Evolutionary conservation across 2,329 filamentous ascomycete genomes (phyloP), one percentile per base, ranked within the genome.

Genomic region (Penicillium capsulatum): DNA sequence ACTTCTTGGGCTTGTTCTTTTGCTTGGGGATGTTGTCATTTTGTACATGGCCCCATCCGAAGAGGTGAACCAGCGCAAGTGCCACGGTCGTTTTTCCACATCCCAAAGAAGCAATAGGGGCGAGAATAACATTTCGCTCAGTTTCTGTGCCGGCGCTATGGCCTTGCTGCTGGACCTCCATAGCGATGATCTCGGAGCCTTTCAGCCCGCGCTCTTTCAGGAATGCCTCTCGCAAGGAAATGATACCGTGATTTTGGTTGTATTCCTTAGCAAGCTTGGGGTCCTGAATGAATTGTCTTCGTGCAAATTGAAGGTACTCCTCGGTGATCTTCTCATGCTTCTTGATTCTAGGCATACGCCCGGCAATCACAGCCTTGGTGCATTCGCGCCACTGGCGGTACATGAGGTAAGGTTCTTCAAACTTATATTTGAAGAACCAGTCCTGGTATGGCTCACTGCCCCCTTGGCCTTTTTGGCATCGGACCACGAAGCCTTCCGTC

Each of bases 341-440:
- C 70, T 81, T 90, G 70, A 79, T 85, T 50, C 76, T 84, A 8
- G 90, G 87, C 27, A 79, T 68, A 53, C 79, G 84, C 10, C 84
- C 84, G 1, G 75, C 59, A 51, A 98, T 96, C 41, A 97, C 67
- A 4, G 86, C 78, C 64, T 95, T 97, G 29, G 92, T 98, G 61
- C 86, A 94, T 69, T 98, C 92, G 47, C 92, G 83, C 92, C 92
- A 98, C 69, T 98, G 92, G 16, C 92, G 82, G 68, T 97, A 98
- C 88, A 98, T 94, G 45, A 98, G 72, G 61, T 98, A 98, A 0
- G 92, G 92, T 68, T 98, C 92, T 60, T 98, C 92, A 45, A 98
- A 98, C 70, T 98, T 98, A 78, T 90, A 98, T 68, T 98, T 98
- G 81, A 98, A 98, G 68, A 98, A 98, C 92, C 92, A 98, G 63